Percentiles rank a stretch among this genome's conserved stretches.
Evolutionary conservation across 345 rosid species (phyloP).

Genomic region (Populus tremula): DNA sequence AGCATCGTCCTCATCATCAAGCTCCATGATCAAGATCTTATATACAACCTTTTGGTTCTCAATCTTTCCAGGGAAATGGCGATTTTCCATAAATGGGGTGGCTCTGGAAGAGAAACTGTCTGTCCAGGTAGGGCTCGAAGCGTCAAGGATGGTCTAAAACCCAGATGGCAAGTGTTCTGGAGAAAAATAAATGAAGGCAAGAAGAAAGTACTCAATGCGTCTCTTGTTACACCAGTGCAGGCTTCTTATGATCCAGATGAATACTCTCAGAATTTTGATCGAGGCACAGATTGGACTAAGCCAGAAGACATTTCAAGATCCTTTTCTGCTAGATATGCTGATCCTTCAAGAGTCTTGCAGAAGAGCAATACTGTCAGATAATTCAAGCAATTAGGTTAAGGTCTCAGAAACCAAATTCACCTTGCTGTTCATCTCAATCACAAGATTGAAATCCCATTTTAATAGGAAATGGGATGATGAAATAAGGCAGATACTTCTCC

Average conservation of each 20-base stretch:
- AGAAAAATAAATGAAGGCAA: constrained; percentile 35
- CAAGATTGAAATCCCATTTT: neutral
- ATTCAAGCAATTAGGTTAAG: neutral
- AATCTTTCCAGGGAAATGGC: constrained; percentile 10
- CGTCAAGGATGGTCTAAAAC: neutral
- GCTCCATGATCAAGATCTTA: neutral
- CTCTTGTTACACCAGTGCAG: constrained; percentile 2
- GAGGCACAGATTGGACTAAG: constrained; percentile 43
- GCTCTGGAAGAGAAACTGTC: constrained; percentile 13
- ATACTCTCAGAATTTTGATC: constrained; percentile 58
- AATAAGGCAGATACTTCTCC: too few species aligned
- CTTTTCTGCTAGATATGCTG: constrained; percentile 57
- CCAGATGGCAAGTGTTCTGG: constrained; percentile 36
- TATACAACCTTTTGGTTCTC: neutral
- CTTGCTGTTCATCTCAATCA: neutral
- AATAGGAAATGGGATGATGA: too few species aligned
- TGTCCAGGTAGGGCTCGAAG: constrained; percentile 14
- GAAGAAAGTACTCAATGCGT: constrained; percentile 22
- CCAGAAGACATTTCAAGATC: constrained; percentile 52
- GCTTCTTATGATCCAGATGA: constrained; percentile 41
- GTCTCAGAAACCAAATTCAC: neutral
- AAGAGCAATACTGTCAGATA: neutral
- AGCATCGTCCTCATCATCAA: neutral
- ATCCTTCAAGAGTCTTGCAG: constrained; percentile 26
- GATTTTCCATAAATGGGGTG: constrained; percentile 15